A percentile compares a stretch with the other conserved stretches of the same genome.
Conservation (phyloP, 1,284 basidiomycete species). For the Cronartium ribicola region DNA sequence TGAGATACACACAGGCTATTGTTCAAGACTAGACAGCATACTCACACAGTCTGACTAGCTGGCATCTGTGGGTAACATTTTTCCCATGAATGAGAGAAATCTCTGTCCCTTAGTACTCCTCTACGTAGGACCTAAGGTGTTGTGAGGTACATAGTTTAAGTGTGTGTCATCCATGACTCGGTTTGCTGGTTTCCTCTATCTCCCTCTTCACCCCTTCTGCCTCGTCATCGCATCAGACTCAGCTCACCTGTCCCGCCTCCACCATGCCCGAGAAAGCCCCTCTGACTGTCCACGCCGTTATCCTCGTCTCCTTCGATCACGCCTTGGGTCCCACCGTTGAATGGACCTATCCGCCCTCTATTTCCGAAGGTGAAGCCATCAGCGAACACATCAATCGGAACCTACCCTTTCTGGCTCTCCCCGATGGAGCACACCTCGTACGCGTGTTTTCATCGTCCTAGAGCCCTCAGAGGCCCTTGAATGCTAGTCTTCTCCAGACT, state of each 20-base stretch:
- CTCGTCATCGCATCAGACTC: slow-evolving; percentile 55
- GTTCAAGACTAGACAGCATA: no score
- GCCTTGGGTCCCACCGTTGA: slow-evolving; percentile 80
- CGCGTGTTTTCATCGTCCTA: slow-evolving; percentile 45
- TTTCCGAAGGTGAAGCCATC: slow-evolving; percentile 67
- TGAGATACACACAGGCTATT: no score
- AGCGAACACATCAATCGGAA: slow-evolving; percentile 63
- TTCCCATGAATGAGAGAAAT: no score
- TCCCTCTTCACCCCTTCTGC: slow-evolving; percentile 50
- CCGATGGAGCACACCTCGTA: slow-evolving; percentile 92
- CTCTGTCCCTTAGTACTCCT: no score
- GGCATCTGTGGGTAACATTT: no score
- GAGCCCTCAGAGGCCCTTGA: background rate
- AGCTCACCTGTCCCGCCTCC: background rate
- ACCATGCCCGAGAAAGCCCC: slow-evolving; percentile 22
- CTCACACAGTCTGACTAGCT: no score
- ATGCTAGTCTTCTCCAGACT: background rate
- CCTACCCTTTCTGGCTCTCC: slow-evolving; percentile 92
- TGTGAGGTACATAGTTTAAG: no score
- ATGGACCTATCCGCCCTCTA: slow-evolving; percentile 60
- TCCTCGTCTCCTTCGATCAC: slow-evolving; percentile 48
- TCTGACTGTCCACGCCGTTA: slow-evolving; percentile 43
- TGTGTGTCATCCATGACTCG: no score
- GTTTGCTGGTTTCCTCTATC: background rate
- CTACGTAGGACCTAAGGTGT: no score